phyloP scores from a whole-genome alignment of 2,329 filamentous ascomycete species.

The Penicillium sp. region DNA sequence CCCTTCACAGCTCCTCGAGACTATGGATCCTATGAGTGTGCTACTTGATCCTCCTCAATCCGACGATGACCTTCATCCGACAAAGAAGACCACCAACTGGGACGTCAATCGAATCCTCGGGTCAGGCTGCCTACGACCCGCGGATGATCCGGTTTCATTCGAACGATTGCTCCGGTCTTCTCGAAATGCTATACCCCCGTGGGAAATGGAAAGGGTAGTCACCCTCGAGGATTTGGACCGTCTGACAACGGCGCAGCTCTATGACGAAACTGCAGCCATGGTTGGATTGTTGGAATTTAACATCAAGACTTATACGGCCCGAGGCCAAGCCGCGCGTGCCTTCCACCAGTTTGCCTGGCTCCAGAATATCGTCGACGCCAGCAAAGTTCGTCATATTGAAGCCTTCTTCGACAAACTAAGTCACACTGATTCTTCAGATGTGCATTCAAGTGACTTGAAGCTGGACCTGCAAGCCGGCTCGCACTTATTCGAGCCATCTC shows the following conservation, averaged over 20 bases:
- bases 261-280: conserved; percentile 35
- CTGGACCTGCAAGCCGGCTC: conserved; percentile 16
- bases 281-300: conserved; percentile 35
- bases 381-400: conserved; percentile 35
- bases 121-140: conserved; percentile 46
- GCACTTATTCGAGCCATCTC: conserved; percentile 28
- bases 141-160: conserved; percentile 46
- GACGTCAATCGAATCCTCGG: conserved; percentile 52
- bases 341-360: conserved; percentile 33
- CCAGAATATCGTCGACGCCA: conserved; percentile 36
- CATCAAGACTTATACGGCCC: conserved; percentile 26
- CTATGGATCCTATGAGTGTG: conserved; percentile 21
- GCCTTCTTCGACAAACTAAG: conserved; percentile 30
- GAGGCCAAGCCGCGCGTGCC: conserved; percentile 28
- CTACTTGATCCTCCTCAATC: conserved; percentile 16
- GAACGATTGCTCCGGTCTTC: conserved; percentile 39
- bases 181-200: conserved; percentile 32
- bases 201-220: conserved; percentile 25
- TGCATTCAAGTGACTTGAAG: conserved; percentile 20
- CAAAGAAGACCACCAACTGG: conserved; percentile 34
- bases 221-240: conserved; percentile 20
- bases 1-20: conserved; percentile 29
- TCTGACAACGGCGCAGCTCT: conserved; percentile 29
- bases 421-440: conserved; percentile 10
- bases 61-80: conserved; percentile 28